Base-by-base conservation (phyloP, 352 stramenopile genomes). In the Achlya hypogyna region DNA sequence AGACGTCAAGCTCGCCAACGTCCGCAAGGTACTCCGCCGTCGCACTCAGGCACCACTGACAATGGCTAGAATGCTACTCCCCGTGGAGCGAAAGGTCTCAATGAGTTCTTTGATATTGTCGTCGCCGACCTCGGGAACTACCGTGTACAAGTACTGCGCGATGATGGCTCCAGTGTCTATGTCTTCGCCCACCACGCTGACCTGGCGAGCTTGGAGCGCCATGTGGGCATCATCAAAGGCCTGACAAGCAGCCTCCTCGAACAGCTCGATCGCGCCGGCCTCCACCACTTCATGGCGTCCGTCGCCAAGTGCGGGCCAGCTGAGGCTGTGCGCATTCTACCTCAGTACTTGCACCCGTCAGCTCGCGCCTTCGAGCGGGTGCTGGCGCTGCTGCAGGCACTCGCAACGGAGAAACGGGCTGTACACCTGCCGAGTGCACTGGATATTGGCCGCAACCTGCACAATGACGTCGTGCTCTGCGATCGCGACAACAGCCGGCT, bases 21-120 rank as follows among this genome's bases (percentile, higher is more conserved):
- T 65, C 10, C 23, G 42, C 38, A 59, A 65, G 58, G 32, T 34
- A 9, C 10, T 9, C 1, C 51, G 2, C 25, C 6, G 29, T 47
- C 5, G 6, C 8, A 10, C 45, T 6, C 45, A 53, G 6, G n/a
- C 25, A 29, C 45, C 8, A 29, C 45, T 53, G 25, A 53, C 6
- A 29, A 31, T 5, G 8, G n/a, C n/a, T 31, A 20, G n/a, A 5
- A 35, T 62, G 6, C 6, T 25, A 51, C 6, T 62, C 18, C 20
- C 49, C n/a, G 68, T 77, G 51, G 74, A 72, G 10, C 74, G 67
- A 14, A 66, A 54, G 1, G 69, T 88, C 43, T 73, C 76, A 18
- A 89, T 35, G 82, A 91, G 49, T 77, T 87, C 29, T 91, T 91
- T 53, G 79, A 89, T 22, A 75, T 82, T 27, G 71, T 88, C 23